A percentile compares a stretch with the other conserved stretches of the same genome.
These are phyloP conservation scores for Colletotrichum sp. DNA, from an alignment of 2,329 filamentous ascomycete genomes.

Conservation along the genomic window DNA sequence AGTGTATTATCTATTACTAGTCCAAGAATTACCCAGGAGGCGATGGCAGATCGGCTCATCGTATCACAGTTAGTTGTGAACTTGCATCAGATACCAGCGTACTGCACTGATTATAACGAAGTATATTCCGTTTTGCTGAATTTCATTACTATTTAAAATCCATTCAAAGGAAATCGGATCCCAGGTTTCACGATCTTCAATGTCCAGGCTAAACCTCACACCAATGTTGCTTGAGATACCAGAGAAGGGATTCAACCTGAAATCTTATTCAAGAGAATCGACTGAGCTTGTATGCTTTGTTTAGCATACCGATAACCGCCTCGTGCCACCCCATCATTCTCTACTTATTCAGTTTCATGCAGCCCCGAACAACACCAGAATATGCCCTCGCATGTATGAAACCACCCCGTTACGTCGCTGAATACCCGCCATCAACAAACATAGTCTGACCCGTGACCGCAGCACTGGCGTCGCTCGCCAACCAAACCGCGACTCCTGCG, in stretches of 20 bases:
- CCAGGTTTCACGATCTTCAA: background rate
- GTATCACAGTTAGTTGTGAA: background rate
- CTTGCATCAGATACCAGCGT: background rate
- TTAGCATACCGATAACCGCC: background rate
- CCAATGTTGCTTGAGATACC: too few relatives aligned
- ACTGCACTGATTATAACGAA: background rate
- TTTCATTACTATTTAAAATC: background rate
- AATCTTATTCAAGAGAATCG: too few relatives aligned
- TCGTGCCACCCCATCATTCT: background rate
- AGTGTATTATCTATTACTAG: background rate
- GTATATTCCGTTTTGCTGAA: background rate
- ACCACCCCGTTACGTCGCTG: constrained; percentile 23
- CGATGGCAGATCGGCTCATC: background rate
- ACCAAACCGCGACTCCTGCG: constrained; percentile 31
- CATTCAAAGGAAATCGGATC: background rate
- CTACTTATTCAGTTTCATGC: background rate
- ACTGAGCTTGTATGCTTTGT: background rate
- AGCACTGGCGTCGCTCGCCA: constrained; percentile 34
- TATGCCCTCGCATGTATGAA: accelerated
- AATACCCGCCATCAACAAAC: constrained; percentile 39
- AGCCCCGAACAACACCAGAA: accelerated
- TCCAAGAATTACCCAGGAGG: accelerated
- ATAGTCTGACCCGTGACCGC: constrained; percentile 36
- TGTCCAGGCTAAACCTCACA: background rate
- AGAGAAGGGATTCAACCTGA: too few relatives aligned